Base-by-base conservation (phyloP, 352 stramenopile genomes). In the Globisporangium cylindrosporum region DNA sequence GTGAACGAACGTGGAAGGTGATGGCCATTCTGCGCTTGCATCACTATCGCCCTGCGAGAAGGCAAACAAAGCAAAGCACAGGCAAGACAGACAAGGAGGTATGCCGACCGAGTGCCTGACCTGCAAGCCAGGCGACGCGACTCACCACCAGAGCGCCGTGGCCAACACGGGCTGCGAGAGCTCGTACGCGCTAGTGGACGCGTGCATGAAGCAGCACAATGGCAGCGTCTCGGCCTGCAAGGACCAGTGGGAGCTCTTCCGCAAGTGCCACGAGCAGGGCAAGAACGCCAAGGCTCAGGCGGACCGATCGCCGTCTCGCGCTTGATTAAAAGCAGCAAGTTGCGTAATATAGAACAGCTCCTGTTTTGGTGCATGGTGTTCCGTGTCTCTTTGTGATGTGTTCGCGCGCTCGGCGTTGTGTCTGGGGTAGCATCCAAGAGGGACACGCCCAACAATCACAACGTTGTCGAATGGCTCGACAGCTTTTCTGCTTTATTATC, bases 161-260 rank as follows among this genome's bases (percentile, higher is more conserved):
- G 77, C 78, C 24, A 86, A 79, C 75, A 92, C 82, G 14, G 86
- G 84, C 51, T 94, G 86, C 66, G 81, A 91, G 59, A 68, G 67
- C 46, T 76, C 73, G 49, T 94, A 94, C 69, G 68, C 85, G 70
- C 74, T 71, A 41, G 84, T 94, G 15, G 86, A 94, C 53, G 86
- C 83, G 57, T 94, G 86, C 73, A 94, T 94, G 86, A 94, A 92
- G 75, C 73, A 83, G 36, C 73, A 92, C 73, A 86, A 78, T 51
- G 86, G 86, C 25, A 81, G 82, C 68, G 84, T 94, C 60, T 94
- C 86, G 6, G 86, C 84, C 9, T 94, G 86, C 68, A 86, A 71
- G 12, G 71, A 90, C 82, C 74, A 92, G 69, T 94, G 86, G 86
- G 71, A 81, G 14, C 71, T 81, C 48, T 94, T 94, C 62, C 86